Evolutionary conservation across 1,139 yeast genomes (phyloP).

Genomic region (Yamadazyma epiphylla): DNA sequence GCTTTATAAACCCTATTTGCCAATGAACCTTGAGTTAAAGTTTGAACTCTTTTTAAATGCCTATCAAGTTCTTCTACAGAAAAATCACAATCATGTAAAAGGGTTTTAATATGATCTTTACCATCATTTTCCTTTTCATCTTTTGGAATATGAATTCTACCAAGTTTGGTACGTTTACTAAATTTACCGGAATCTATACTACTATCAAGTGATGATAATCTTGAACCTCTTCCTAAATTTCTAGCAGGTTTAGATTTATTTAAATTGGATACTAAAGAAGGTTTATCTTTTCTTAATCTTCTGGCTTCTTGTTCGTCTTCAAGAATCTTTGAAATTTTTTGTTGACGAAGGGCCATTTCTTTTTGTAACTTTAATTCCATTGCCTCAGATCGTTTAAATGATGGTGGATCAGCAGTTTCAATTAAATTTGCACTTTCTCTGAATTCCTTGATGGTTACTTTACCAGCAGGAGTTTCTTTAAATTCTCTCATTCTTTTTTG

Average conservation of each 20-base stretch:
- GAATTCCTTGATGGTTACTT: constrained; percentile 69
- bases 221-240: too few relatives aligned
- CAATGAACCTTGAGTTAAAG: constrained; percentile 16
- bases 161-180: constrained; percentile 4
- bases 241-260: not conserved
- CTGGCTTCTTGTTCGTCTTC: constrained; percentile 1
- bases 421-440: constrained; percentile 39
- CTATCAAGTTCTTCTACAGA: constrained; percentile 13
- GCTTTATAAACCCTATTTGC: constrained; percentile 3
- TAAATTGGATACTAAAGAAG: not conserved
- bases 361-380: constrained; percentile 21
- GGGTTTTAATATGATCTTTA: not conserved
- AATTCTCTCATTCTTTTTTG: constrained; percentile 90
- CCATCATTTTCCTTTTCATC: not conserved
- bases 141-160: constrained; percentile 5
- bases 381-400: constrained; percentile 53
- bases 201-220: not conserved
- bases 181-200: not conserved
- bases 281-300: not conserved
- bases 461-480: constrained; percentile 70
- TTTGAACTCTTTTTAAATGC: constrained; percentile 19
- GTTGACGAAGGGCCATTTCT: not conserved
- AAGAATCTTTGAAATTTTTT: constrained; percentile 1
- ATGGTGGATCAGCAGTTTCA: constrained; percentile 74
- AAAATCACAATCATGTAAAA: constrained; percentile 19